These are phyloP conservation scores for Brassica carinata DNA, from an alignment of 345 rosid genomes.

Conservation along the genomic window DNA sequence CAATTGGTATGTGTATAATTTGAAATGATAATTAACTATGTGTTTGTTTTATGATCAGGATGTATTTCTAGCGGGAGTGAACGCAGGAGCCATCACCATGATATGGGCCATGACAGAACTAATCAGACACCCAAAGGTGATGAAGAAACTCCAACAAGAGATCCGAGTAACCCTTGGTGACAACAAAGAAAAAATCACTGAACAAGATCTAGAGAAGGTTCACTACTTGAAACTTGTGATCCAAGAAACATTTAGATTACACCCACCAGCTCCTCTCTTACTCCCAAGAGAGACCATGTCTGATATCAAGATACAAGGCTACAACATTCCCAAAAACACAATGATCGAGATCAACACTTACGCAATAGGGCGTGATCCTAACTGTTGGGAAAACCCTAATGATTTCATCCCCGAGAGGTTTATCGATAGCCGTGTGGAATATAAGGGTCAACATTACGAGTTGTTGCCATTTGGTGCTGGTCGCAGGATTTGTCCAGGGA, in stretches of 20 bases:
- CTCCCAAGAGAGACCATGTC: conserved; percentile 49
- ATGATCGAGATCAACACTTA: conserved; percentile 49
- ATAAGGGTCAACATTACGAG: conserved; percentile 56
- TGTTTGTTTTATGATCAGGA: conserved; percentile 34
- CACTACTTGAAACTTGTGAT: conserved; percentile 46
- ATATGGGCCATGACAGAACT: conserved; percentile 71
- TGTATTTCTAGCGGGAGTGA: conserved; percentile 52
- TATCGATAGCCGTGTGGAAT: conserved; percentile 41
- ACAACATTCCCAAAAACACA: conserved; percentile 44
- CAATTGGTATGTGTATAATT: background rate
- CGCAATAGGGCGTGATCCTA: conserved; percentile 54
- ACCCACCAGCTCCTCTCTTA: conserved; percentile 55
- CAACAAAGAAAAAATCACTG: conserved; percentile 34
- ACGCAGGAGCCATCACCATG: conserved; percentile 47
- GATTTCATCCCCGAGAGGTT: conserved; percentile 54
- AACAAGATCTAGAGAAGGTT: conserved; percentile 43
- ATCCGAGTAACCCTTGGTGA: conserved; percentile 43
- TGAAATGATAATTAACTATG: background rate
- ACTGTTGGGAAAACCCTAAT: conserved; percentile 46
- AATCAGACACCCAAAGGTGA: conserved; percentile 42
- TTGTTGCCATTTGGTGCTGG: conserved; percentile 61
- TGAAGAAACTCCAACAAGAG: conserved; percentile 63
- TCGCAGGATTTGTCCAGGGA: conserved; percentile 55
- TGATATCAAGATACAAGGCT: conserved; percentile 41
- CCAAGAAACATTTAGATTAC: conserved; percentile 59